These are phyloP conservation scores for Circinella minor DNA, from an alignment of 371 early-diverging fungal genomes.

Conservation along the genomic window DNA sequence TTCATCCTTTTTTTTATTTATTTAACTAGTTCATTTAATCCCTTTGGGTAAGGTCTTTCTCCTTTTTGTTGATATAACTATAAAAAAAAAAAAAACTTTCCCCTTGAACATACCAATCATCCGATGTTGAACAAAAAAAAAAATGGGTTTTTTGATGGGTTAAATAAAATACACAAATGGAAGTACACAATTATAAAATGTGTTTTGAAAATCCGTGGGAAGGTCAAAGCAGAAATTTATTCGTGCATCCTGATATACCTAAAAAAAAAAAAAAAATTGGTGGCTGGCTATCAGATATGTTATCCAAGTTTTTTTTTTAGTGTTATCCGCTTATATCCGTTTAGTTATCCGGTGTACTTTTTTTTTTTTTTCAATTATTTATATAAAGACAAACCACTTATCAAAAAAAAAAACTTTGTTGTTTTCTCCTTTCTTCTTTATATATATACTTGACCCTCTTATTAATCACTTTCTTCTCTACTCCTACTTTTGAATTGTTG, in stretches of 20 bases:
- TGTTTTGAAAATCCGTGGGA: slow-evolving; percentile 1
- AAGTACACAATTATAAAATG: neutral
- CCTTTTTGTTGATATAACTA: too few species aligned
- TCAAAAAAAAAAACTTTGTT: too few species aligned
- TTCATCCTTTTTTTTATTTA: too few species aligned
- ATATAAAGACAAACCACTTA: neutral
- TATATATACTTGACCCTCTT: too few species aligned
- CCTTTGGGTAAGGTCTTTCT: too few species aligned
- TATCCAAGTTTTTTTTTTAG: neutral
- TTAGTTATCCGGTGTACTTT: neutral
- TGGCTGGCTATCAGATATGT: slow-evolving; percentile 5
- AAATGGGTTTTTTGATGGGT: neutral
- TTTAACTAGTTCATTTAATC: too few species aligned
- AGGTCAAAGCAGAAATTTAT: slow-evolving; percentile 1
- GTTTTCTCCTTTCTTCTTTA: too few species aligned
- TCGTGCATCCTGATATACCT: neutral
- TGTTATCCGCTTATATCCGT: too few species aligned
- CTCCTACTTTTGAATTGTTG: too few species aligned
- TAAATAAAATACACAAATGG: too few species aligned
- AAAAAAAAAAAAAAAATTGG: slow-evolving; percentile 5
- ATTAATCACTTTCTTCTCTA: too few species aligned
- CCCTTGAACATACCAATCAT: neutral
- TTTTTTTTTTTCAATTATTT: slow-evolving; percentile 2
- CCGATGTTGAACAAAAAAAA: neutral
- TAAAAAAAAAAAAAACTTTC: neutral